These are phyloP conservation scores for Climacium dendroides DNA, from an alignment of 225 moss, liverwort and hornwort species.

Conservation along the genomic window DNA sequence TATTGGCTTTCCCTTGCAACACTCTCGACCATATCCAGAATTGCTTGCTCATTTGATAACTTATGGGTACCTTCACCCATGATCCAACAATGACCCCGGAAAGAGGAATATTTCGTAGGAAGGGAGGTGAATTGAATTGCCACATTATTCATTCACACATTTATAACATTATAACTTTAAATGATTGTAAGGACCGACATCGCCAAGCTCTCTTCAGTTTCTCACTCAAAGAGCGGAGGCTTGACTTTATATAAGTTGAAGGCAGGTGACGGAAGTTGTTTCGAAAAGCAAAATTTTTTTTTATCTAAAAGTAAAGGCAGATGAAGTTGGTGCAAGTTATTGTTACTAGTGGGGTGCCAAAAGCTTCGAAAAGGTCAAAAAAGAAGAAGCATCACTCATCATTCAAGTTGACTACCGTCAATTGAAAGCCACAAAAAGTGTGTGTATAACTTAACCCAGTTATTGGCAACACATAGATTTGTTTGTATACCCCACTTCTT, in stretches of 20 bases:
- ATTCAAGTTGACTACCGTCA: neutral
- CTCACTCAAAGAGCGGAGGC: neutral
- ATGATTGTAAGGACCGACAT: neutral
- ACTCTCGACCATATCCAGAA: no score
- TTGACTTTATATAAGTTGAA: neutral
- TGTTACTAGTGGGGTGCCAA: neutral
- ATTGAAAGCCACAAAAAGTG: neutral
- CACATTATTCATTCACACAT: neutral
- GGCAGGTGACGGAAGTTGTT: no score
- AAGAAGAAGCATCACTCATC: neutral
- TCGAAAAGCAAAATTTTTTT: no score
- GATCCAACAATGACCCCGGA: neutral
- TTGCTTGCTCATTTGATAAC: no score
- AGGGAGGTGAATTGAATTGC: neutral
- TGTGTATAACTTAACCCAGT: no score
- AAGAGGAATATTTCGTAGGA: neutral
- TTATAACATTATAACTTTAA: neutral
- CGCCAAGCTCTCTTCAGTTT: neutral
- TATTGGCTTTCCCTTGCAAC: no score
- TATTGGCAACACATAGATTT: neutral
- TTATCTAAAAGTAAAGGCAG: neutral
- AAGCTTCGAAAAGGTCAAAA: neutral
- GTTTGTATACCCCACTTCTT: neutral
- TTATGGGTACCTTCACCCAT: neutral
- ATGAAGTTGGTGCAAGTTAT: neutral